Evolutionary conservation across 805 yeast genomes (phyloP), one percentile per base, ranked within the genome.

Genomic region (Nakazawaea peltata): DNA sequence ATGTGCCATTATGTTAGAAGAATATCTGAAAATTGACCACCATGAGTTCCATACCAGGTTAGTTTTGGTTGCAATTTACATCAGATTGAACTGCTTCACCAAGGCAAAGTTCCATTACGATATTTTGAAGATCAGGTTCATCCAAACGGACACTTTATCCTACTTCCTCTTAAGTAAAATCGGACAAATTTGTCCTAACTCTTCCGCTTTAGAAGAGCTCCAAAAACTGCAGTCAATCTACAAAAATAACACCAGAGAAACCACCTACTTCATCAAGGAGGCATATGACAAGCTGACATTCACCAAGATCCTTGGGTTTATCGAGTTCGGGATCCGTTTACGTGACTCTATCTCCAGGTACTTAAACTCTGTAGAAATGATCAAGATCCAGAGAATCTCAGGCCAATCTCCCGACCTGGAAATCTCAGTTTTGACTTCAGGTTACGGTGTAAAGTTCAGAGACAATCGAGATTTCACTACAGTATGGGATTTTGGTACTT

Each of bases 101-200:
- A 53, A 63, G 28, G 79, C 88, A 0, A 45, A 54, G 23, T 50
- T 53, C 6, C 71, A 75, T 30, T 86, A 70, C 51, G 54, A 66
- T 12, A 49, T 62, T 1, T 54, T 88, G 34, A 72, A 75, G 25
- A 71, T 86, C 45, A 84, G 81, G 49, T 77, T 79, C 58, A 56
- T 87, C 7, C 97, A 90, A 55, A 63, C 68, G 33, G 96, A 88
- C 48, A 71, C 84, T 0, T 53, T 82, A 31, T 70, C 78, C 10
- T 71, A 74, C 42, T 65, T 69, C 42, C 46, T 78, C 8, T 55
- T 65, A 8, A 61, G 75, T 0, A 64, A 84, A 32, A 44, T 65
- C 18, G 61, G 77, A 1, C 49, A 74, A 0, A 42, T 65, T 1
- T 53, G 49, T 26, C 83, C 84, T 0, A 46, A 60, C 2, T 56